Percentiles rank a stretch among this genome's conserved stretches.
Evolutionary conservation across 768 basidiomycete genomes (phyloP).

Genomic region (Leucosporidium yakuticum): DNA sequence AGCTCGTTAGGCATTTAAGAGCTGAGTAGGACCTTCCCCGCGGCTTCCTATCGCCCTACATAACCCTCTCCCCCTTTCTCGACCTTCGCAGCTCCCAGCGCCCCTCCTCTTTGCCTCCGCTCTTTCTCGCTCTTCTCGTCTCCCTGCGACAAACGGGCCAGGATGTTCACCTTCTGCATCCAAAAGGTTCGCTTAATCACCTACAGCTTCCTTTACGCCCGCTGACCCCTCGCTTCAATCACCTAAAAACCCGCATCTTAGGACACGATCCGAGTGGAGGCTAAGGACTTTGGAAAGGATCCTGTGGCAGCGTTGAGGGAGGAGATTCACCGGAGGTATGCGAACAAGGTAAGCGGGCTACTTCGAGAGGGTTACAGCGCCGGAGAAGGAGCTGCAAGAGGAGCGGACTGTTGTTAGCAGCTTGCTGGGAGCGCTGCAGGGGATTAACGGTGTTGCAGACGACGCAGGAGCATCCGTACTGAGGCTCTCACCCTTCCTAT

Average conservation of each 20-base stretch:
- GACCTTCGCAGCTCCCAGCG: too few species aligned
- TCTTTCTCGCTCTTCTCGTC: too few species aligned
- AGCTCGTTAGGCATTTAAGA: too few species aligned
- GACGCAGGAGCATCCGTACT: background rate
- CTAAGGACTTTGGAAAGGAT: conserved; percentile 73
- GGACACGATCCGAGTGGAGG: conserved; percentile 88
- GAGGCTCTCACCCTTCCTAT: background rate
- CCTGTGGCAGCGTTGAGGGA: conserved; percentile 71
- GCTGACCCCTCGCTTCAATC: background rate
- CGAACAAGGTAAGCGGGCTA: conserved; percentile 53
- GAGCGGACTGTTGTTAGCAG: background rate
- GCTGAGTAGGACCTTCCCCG: too few species aligned
- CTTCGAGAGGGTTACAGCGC: background rate
- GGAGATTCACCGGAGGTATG: conserved; percentile 91
- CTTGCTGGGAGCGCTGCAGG: background rate
- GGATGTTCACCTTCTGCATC: conserved; percentile 35
- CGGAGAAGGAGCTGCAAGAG: background rate
- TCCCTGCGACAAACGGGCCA: too few species aligned
- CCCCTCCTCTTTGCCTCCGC: too few species aligned
- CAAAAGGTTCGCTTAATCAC: conserved; percentile 17
- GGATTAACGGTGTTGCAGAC: background rate
- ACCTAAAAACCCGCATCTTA: conserved; percentile 40
- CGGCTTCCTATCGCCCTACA: too few species aligned
- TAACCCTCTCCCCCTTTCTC: too few species aligned
- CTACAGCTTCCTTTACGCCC: background rate